These are phyloP conservation scores for Carallia brachiata DNA, from an alignment of 345 rosid genomes.

Conservation along the genomic window DNA sequence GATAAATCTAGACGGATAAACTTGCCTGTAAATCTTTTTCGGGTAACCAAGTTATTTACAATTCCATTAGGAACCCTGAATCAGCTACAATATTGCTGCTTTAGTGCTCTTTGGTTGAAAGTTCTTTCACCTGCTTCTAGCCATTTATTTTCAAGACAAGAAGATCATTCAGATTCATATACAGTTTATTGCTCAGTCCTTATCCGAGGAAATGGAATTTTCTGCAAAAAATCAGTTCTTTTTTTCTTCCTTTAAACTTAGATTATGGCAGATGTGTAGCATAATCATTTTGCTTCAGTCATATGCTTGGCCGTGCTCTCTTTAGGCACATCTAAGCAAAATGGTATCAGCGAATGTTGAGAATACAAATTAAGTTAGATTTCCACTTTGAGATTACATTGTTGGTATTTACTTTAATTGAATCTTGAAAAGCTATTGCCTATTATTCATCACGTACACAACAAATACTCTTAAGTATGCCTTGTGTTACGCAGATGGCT, in stretches of 20 bases:
- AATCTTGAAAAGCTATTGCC: not conserved
- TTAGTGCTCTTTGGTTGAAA: conserved; percentile 45
- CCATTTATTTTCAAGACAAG: not conserved
- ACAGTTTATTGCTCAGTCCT: not conserved
- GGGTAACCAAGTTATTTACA: conserved; percentile 36
- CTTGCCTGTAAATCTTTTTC: conserved; percentile 62
- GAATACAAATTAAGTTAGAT: not conserved
- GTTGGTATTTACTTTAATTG: not conserved
- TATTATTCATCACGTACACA: not conserved
- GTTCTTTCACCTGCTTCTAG: not conserved
- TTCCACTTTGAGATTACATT: too few relatives aligned
- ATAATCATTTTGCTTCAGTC: not conserved
- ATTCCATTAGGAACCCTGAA: not conserved
- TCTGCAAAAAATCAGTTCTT: not conserved
- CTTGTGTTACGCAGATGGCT: conserved; percentile 36
- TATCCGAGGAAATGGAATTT: not conserved
- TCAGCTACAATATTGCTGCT: not conserved
- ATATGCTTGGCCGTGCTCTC: not conserved
- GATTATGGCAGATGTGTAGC: too few relatives aligned
- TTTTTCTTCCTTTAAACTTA: too few relatives aligned
- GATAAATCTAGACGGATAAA: conserved; percentile 66
- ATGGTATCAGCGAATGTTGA: not conserved
- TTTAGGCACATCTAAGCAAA: not conserved
- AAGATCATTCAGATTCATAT: not conserved
- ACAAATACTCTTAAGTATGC: not conserved